Evolutionary conservation across 805 yeast genomes (phyloP).

Genomic region (Wickerhamomyces canadensis): DNA sequence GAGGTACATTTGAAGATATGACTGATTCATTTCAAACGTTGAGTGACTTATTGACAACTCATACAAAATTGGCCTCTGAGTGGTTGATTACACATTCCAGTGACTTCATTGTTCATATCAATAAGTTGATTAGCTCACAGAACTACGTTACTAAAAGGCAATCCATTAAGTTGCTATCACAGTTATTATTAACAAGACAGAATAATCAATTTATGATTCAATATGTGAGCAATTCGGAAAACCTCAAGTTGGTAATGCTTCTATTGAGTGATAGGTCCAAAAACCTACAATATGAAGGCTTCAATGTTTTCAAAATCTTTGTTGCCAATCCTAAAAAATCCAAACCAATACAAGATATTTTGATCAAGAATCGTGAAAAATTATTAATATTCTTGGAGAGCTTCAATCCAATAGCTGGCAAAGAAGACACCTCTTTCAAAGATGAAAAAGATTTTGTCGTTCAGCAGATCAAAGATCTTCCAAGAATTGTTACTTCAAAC

Average conservation of each 20-base stretch:
- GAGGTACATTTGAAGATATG: constrained; percentile 80
- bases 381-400: constrained; percentile 62
- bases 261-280: constrained; percentile 82
- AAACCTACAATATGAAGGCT: constrained; percentile 85
- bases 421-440: constrained; percentile 59
- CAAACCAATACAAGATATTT: constrained; percentile 71
- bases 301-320: constrained; percentile 88
- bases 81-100: constrained; percentile 57
- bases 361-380: constrained; percentile 78
- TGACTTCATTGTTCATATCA: constrained; percentile 56
- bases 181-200: constrained; percentile 62
- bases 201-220: constrained; percentile 68
- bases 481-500: constrained; percentile 42
- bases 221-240: constrained; percentile 77
- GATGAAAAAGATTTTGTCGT: constrained; percentile 82
- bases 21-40: constrained; percentile 84
- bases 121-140: constrained; percentile 63
- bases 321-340: constrained; percentile 94
- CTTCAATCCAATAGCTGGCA: constrained; percentile 54
- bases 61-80: constrained; percentile 62
- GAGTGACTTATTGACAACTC: constrained; percentile 61
- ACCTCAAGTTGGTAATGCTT: constrained; percentile 81
- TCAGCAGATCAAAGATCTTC: constrained; percentile 65
- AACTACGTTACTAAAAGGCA: constrained; percentile 94
- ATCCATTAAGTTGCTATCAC: constrained; percentile 69